Percentiles rank a stretch among this genome's conserved stretches.
Conservation (phyloP, 441 rosid genomes). For the Adansonia madagascariensis region DNA sequence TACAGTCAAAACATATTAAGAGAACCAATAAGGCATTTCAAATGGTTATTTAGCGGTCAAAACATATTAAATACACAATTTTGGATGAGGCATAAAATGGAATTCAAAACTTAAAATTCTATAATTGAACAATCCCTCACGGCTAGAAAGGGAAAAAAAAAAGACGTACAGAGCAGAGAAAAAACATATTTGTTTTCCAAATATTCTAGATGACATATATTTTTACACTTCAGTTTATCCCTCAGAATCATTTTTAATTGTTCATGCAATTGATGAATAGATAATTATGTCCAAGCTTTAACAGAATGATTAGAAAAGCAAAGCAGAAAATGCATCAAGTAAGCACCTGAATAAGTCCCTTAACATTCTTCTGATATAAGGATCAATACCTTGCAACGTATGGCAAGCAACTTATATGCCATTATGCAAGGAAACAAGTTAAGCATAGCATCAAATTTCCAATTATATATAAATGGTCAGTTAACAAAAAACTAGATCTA, state of each 20-base stretch:
- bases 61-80: background rate
- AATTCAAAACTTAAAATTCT: background rate
- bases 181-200: background rate
- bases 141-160: background rate
- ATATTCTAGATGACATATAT: background rate
- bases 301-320: background rate
- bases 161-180: background rate
- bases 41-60: background rate
- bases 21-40: background rate
- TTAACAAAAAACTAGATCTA: background rate
- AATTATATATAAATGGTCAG: background rate
- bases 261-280: too few relatives aligned
- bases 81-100: background rate
- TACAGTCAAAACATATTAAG: background rate
- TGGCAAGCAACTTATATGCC: background rate
- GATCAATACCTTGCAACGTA: background rate
- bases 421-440: background rate
- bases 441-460: background rate
- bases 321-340: conserved; percentile 1
- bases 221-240: background rate
- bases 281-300: too few relatives aligned
- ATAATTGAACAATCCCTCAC: background rate
- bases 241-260: background rate
- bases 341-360: background rate
- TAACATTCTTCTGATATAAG: background rate